These are phyloP conservation scores for Neurospora africana DNA, from an alignment of 495 filamentous ascomycete genomes.

Conservation along the genomic window DNA sequence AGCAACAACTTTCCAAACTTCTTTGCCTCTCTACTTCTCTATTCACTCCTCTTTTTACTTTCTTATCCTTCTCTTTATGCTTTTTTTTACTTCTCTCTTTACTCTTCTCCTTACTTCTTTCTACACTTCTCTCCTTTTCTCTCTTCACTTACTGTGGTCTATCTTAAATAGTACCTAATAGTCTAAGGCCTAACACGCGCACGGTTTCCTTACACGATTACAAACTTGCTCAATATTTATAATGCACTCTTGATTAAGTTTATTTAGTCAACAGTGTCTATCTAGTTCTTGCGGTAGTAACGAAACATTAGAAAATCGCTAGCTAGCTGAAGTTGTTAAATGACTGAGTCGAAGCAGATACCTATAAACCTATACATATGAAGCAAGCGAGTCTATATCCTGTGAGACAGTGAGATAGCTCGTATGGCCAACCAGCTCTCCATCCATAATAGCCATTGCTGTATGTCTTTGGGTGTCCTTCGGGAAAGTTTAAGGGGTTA, in stretches of 20 bases:
- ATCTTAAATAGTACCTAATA: background rate
- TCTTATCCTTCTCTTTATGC: background rate
- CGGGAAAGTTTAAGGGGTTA: background rate
- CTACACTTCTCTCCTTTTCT: background rate
- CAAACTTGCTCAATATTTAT: too few species aligned
- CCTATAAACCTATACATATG: too few species aligned
- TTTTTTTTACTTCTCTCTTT: background rate
- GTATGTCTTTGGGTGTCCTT: background rate
- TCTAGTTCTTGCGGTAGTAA: too few species aligned
- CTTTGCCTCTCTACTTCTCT: too few species aligned
- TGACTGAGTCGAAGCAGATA: too few species aligned
- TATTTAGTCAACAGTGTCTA: too few species aligned
- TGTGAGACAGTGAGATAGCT: background rate
- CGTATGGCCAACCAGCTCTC: background rate
- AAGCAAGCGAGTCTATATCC: too few species aligned
- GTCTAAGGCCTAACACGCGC: background rate
- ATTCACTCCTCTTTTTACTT: background rate
- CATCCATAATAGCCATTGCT: background rate
- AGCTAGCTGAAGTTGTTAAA: too few species aligned
- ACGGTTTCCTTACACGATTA: background rate
- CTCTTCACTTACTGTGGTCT: background rate
- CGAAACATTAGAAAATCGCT: too few species aligned
- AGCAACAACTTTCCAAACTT: background rate
- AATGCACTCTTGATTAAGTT: too few species aligned
- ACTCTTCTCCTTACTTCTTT: background rate